phyloP scores from a whole-genome alignment of 345 rosid genomes.

The Physaria fendleri region DNA sequence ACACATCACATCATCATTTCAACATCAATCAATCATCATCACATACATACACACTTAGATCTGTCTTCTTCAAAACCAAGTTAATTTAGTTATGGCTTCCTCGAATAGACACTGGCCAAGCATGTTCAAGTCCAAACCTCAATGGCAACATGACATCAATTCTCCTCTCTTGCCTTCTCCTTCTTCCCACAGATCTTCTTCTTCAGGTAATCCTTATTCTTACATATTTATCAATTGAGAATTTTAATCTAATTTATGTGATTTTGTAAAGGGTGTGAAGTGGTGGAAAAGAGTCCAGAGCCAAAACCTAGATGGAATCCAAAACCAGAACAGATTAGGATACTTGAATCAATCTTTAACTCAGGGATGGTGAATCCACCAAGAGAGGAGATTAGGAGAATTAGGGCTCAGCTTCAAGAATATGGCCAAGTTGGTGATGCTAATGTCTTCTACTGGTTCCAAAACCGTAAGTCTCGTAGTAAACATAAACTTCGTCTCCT shows the following conservation, averaged over 20 bases:
- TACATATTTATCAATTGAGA: not conserved
- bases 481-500: conserved; percentile 85
- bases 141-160: conserved; percentile 88
- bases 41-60: conserved; percentile 8
- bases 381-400: conserved; percentile 88
- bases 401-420: conserved; percentile 85
- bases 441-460: conserved; percentile 98
- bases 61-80: conserved; percentile 15
- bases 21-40: conserved; percentile 22
- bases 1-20: conserved; percentile 16
- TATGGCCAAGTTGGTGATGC: conserved; percentile 99
- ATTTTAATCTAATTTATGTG: conserved; percentile 1
- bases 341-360: conserved; percentile 90
- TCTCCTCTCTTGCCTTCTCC: conserved; percentile 50
- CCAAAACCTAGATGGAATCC: conserved; percentile 99
- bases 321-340: conserved; percentile 94
- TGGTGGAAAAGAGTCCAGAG: conserved; percentile 76
- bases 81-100: conserved; percentile 65
- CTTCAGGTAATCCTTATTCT: conserved; percentile 21
- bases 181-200: conserved; percentile 54
- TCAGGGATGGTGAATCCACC: conserved; percentile 99
- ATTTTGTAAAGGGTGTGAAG: conserved; percentile 46
- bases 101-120: conserved; percentile 99
- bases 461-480: conserved; percentile 94
- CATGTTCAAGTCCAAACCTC: conserved; percentile 97